Base-by-base conservation (phyloP, 169 alveolate species). In the Plasmodium reichenowi region DNA sequence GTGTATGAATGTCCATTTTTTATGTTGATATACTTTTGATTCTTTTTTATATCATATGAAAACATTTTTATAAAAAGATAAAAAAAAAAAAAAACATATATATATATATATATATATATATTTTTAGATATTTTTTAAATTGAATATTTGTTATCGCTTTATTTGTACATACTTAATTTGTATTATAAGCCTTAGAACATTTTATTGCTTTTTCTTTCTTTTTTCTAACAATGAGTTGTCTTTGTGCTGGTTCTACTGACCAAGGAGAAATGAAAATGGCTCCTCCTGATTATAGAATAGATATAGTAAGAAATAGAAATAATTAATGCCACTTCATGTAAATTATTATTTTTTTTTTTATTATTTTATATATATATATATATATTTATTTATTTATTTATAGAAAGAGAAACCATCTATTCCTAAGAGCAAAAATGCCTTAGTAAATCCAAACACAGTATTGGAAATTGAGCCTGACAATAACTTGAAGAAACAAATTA, bases 391-490 rank as follows among this genome's bases (percentile, higher is more conserved):
- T 13, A 17, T 12, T 71, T 13, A 20, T 47, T 32, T 58, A 9
- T 63, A 80, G 90, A 80, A 80, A 50, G 96, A 94, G 88, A 94
- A 93, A 62, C 96, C 95, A 6, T 92, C 95, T 24, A 89, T 94
- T 50, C 93, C 94, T 64, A 90, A 94, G 88, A 94, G 91, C 89
- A 93, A 92, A 29, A 85, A 92, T 47, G 93, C 95, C 59, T 59
- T 75, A 29, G 96, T 94, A 8, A 93, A 94, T 22, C 96, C 94
- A 12, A 94, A 94, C 93, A 94, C 93, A 50, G 72, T 94, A 26
- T 66, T 94, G 9, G 96, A 94, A 85, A 94, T 94, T 24, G 93
- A 93, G 43, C 95, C 95, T 6, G 95, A 93, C 26, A 94, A 94
- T 73, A 92, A 74, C 15, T 60, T 94, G 66, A 94, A 92, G 48